These are phyloP conservation scores for Poa annua DNA, from an alignment of 176 grass and related monocot genomes.

Conservation along the genomic window DNA sequence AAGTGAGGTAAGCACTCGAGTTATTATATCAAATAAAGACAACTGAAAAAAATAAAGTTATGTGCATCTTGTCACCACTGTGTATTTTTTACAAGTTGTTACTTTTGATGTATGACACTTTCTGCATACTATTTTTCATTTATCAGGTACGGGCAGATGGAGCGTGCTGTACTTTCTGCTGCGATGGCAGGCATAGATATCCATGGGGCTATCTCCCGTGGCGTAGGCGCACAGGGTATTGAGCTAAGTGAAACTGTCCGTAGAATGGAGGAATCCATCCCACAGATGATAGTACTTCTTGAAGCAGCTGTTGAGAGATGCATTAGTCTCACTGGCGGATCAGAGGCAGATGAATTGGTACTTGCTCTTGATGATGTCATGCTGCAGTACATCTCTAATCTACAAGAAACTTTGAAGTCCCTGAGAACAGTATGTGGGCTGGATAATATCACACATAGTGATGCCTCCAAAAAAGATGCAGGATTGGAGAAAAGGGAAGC, in stretches of 20 bases:
- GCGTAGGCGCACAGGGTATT: constrained; percentile 93
- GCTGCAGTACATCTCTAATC: constrained; percentile 92
- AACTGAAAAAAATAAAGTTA: neutral
- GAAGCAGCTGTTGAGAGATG: constrained; percentile 97
- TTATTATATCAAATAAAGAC: constrained; percentile 4
- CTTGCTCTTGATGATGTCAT: constrained; percentile 86
- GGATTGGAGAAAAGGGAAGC: constrained; percentile 69
- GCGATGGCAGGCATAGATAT: constrained; percentile 89
- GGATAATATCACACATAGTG: constrained; percentile 63
- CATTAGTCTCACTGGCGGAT: constrained; percentile 91
- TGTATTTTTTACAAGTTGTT: constrained; percentile 20
- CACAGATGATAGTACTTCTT: constrained; percentile 86
- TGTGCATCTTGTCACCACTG: constrained; percentile 5
- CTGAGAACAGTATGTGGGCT: constrained; percentile 79
- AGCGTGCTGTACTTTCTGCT: constrained; percentile 84
- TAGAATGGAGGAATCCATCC: constrained; percentile 99
- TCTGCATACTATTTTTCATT: constrained; percentile 16
- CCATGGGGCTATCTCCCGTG: constrained; percentile 83
- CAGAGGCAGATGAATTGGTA: constrained; percentile 92
- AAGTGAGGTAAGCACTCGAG: constrained; percentile 64
- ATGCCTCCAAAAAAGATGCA: constrained; percentile 56
- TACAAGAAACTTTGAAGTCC: constrained; percentile 96
- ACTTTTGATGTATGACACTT: constrained; percentile 1
- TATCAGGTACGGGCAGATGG: constrained; percentile 95
- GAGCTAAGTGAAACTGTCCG: constrained; percentile 97